Evolutionary conservation across 2,329 filamentous ascomycete genomes (phyloP).

Genomic region (Fusarium proliferatum): DNA sequence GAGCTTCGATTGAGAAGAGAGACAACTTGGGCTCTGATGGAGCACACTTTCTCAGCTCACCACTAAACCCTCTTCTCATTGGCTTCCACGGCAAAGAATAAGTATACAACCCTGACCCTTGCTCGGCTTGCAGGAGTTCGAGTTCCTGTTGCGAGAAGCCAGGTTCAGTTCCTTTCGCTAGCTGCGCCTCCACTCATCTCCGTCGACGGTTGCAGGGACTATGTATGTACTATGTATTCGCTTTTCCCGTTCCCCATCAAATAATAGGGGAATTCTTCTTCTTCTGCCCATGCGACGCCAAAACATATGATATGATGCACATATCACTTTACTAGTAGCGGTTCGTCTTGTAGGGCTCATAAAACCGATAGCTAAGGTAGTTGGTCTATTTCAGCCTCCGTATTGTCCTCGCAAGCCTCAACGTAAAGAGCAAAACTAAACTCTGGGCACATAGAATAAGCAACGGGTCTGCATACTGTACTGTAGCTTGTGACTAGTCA

Average conservation of each 20-base stretch:
- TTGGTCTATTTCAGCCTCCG: neutral
- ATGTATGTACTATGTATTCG: neutral
- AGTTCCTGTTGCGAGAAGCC: neutral
- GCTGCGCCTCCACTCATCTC: conserved; percentile 37
- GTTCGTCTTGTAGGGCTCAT: neutral
- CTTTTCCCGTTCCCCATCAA: conserved; percentile 1
- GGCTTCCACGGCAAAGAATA: conserved; percentile 4
- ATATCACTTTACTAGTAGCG: neutral
- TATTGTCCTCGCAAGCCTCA: conserved; percentile 3
- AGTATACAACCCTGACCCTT: conserved; percentile 15
- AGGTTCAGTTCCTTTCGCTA: conserved; percentile 7
- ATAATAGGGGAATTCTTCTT: conserved; percentile 16
- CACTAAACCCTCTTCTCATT: conserved; percentile 5
- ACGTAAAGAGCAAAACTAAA: neutral
- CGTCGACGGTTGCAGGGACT: conserved; percentile 23
- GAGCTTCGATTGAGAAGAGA: conserved; percentile 1
- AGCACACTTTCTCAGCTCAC: neutral
- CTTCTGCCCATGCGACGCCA: neutral
- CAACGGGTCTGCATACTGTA: neutral
- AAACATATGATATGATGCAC: conserved; percentile 6
- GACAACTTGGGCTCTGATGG: neutral
- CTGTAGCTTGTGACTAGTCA: conserved; percentile 11
- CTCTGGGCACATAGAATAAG: conserved; percentile 6
- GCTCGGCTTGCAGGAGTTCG: conserved; percentile 28
- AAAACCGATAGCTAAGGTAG: neutral